Evolutionary conservation across 1,284 basidiomycete genomes (phyloP).

Genomic region (Ceratorhiza oryzae-sativae): DNA sequence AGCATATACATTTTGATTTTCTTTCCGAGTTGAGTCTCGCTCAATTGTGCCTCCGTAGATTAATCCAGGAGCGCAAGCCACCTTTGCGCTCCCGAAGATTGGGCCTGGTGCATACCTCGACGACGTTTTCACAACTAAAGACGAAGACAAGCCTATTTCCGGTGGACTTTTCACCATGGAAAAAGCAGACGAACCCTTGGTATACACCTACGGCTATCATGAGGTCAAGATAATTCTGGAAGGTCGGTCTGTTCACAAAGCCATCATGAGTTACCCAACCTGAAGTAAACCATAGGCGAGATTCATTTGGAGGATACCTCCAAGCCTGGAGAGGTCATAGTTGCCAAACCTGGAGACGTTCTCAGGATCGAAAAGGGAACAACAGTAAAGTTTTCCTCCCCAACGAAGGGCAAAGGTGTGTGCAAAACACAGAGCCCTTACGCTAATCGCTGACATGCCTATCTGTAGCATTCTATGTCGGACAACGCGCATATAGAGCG

Average conservation of each 20-base stretch:
- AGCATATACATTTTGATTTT: neutral
- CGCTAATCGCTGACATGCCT: neutral
- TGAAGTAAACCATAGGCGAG: neutral
- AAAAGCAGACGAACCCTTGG: constrained; percentile 40
- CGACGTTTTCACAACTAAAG: constrained; percentile 42
- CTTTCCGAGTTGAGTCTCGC: neutral
- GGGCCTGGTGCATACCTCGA: constrained; percentile 18
- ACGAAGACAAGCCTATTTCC: constrained; percentile 42
- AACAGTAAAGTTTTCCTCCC: constrained; percentile 42
- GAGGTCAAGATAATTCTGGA: constrained; percentile 44
- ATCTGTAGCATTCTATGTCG: constrained; percentile 5
- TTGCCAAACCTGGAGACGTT: constrained; percentile 40
- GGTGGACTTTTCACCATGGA: constrained; percentile 42
- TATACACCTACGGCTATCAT: constrained; percentile 43
- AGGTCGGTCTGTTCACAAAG: constrained; percentile 12
- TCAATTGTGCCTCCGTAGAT: neutral
- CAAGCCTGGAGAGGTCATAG: constrained; percentile 38
- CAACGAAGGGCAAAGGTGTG: constrained; percentile 33
- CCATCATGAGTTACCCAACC: neutral
- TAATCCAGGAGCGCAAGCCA: constrained; percentile 6
- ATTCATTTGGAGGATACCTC: constrained; percentile 37
- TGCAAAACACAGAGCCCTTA: neutral
- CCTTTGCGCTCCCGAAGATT: constrained; percentile 8
- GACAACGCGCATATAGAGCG: constrained; percentile 25
- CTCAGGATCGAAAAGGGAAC: constrained; percentile 42